Conservation (phyloP, 306 rosid genomes). For the apple (Malus domestica) region DNA sequence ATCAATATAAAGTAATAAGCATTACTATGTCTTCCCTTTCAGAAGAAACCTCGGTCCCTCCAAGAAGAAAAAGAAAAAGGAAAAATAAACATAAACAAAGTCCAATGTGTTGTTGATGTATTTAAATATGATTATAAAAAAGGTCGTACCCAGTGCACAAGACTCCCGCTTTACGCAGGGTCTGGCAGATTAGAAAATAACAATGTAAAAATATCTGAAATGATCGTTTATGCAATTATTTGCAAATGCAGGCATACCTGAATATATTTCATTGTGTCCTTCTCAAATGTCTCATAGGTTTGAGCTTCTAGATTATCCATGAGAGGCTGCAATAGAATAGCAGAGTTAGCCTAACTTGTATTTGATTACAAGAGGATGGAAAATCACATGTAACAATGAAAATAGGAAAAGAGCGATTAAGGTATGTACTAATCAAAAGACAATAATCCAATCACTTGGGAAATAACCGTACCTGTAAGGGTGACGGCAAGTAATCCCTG, state of each 20-base stretch:
- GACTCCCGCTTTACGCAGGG: not conserved
- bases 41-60: not conserved
- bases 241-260: constrained; percentile 49
- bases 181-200: not conserved
- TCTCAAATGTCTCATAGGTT: constrained; percentile 95
- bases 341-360: not conserved
- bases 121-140: not conserved
- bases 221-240: not conserved
- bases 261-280: constrained; percentile 75
- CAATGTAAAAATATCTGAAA: not conserved
- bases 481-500: constrained; percentile 94
- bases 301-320: constrained; percentile 99
- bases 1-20: not conserved
- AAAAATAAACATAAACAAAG: not conserved
- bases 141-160: too few species aligned
- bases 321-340: constrained; percentile 63
- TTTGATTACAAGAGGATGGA: not conserved
- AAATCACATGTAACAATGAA: not conserved
- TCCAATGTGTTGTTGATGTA: not conserved
- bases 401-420: not conserved
- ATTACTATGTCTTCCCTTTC: not conserved
- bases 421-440: not conserved
- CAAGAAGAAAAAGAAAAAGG: not conserved
- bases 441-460: not conserved
- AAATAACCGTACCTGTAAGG: constrained; percentile 69